These are phyloP conservation scores for Iodosphaeria phyllophila DNA, from an alignment of 2,329 filamentous ascomycete species.

Conservation along the genomic window DNA sequence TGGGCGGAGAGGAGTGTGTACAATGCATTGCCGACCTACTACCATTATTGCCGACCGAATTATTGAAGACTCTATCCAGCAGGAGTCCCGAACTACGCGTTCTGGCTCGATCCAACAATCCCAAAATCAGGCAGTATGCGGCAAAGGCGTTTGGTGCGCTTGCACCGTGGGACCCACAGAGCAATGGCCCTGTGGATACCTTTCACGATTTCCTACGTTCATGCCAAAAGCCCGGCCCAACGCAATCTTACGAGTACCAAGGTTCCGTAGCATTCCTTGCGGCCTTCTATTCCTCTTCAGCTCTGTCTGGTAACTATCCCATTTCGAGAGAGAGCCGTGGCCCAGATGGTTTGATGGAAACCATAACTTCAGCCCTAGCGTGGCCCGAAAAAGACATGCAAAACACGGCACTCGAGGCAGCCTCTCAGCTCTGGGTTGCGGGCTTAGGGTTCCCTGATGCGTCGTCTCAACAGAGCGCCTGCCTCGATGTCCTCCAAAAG, in stretches of 20 bases:
- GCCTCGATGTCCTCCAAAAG: slow-evolving; percentile 47
- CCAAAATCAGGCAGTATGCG: slow-evolving; percentile 44
- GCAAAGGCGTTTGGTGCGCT: slow-evolving; percentile 62
- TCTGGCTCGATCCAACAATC: slow-evolving; percentile 52
- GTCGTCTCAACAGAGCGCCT: slow-evolving; percentile 32
- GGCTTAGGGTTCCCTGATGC: slow-evolving; percentile 9
- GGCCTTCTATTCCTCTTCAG: slow-evolving; percentile 10
- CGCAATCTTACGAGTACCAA: slow-evolving; percentile 13
- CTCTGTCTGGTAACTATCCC: slow-evolving; percentile 10
- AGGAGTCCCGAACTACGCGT: slow-evolving; percentile 33
- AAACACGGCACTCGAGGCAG: slow-evolving; percentile 11
- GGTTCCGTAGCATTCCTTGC: slow-evolving; percentile 12
- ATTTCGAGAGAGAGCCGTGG: too few species aligned
- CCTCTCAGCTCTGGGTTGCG: slow-evolving; percentile 15
- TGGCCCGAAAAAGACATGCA: slow-evolving; percentile 8
- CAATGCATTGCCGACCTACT: slow-evolving; percentile 11
- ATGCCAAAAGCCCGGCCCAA: slow-evolving; percentile 8
- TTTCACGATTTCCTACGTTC: slow-evolving; percentile 10
- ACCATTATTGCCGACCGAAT: slow-evolving; percentile 13
- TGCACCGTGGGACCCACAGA: slow-evolving; percentile 41
- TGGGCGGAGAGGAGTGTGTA: slow-evolving; percentile 13
- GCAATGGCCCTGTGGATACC: slow-evolving; percentile 19
- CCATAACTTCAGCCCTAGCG: too few species aligned
- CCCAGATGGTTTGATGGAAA: too few species aligned
- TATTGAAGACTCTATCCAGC: slow-evolving; percentile 17